Evolutionary conservation across 164 flowering plant species (phyloP).

Genomic region (Litsea cubeba): DNA sequence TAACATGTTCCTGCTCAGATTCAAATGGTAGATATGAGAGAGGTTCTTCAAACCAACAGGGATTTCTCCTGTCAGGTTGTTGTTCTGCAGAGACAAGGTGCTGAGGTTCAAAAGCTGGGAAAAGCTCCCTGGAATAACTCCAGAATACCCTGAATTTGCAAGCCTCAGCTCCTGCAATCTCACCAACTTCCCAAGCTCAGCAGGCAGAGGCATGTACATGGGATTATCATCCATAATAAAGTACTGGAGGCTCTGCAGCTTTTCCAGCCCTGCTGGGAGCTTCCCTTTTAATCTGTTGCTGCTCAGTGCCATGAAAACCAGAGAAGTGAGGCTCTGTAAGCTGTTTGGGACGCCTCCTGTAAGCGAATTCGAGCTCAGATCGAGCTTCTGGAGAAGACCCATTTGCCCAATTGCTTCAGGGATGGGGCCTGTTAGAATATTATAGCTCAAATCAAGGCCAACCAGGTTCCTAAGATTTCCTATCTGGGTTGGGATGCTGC

Average conservation of each 20-base stretch:
- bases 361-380: constrained; percentile 67
- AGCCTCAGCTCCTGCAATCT: constrained; percentile 80
- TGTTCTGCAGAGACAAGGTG: constrained; percentile 65
- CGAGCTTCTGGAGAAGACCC: constrained; percentile 70
- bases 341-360: constrained; percentile 45
- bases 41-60: constrained; percentile 47
- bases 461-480: constrained; percentile 53
- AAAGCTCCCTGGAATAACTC: constrained; percentile 47
- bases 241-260: constrained; percentile 58
- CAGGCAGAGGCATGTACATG: constrained; percentile 51
- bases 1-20: constrained; percentile 68
- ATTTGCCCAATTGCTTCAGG: constrained; percentile 62
- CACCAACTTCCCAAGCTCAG: constrained; percentile 44
- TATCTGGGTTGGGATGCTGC: constrained; percentile 46
- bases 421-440: constrained; percentile 45
- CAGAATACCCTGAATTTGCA: constrained; percentile 62
- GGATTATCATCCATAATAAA: constrained; percentile 83
- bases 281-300: constrained; percentile 46
- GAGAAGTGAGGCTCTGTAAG: constrained; percentile 36
- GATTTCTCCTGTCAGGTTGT: constrained; percentile 60
- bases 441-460: constrained; percentile 77
- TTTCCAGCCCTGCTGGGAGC: constrained; percentile 48
- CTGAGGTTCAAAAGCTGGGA: constrained; percentile 53
- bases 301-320: constrained; percentile 68
- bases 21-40: constrained; percentile 70